Evolutionary conservation across 1,284 basidiomycete genomes (phyloP).

Genomic region (Cutaneotrichosporon sp.): DNA sequence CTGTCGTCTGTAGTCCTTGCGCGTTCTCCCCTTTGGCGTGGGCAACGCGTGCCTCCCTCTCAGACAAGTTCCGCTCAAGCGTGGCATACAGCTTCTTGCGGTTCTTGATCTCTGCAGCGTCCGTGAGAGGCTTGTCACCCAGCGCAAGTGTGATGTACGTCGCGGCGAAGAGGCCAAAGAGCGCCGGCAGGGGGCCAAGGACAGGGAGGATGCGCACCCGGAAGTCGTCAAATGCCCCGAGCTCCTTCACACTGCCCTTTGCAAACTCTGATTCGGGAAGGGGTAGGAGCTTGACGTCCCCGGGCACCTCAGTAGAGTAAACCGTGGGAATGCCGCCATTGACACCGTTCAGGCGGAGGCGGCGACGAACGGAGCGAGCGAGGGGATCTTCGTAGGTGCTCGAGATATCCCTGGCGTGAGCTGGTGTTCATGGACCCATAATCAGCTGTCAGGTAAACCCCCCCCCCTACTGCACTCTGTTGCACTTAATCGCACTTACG

Average conservation of each 20-base stretch:
- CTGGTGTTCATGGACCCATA: too few relatives aligned
- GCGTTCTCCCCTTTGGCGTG: conserved; percentile 56
- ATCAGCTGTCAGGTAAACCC: too few relatives aligned
- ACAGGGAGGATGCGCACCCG: conserved; percentile 56
- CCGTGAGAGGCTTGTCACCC: conserved; percentile 71
- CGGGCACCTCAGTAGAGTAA: conserved; percentile 89
- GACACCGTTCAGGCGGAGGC: conserved; percentile 67
- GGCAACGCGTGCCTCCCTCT: conserved; percentile 54
- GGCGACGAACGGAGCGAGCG: conserved; percentile 79
- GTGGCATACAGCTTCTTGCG: conserved; percentile 77
- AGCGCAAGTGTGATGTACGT: conserved; percentile 80
- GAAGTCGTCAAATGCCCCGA: conserved; percentile 90
- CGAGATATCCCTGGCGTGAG: conserved; percentile 69
- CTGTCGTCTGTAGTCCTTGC: conserved; percentile 20
- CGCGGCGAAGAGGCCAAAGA: conserved; percentile 82
- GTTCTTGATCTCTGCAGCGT: conserved; percentile 71
- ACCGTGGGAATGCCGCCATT: conserved; percentile 82
- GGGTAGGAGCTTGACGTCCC: conserved; percentile 79
- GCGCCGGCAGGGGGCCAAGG: conserved; percentile 64
- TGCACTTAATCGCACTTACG: conserved; percentile 39
- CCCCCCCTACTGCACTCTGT: too few relatives aligned
- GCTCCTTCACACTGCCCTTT: conserved; percentile 83
- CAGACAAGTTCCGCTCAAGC: conserved; percentile 68
- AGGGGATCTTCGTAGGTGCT: conserved; percentile 91
- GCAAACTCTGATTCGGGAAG: conserved; percentile 87